Base-by-base conservation (phyloP, 163 green algal species). In the Botryococcus braunii region DNA sequence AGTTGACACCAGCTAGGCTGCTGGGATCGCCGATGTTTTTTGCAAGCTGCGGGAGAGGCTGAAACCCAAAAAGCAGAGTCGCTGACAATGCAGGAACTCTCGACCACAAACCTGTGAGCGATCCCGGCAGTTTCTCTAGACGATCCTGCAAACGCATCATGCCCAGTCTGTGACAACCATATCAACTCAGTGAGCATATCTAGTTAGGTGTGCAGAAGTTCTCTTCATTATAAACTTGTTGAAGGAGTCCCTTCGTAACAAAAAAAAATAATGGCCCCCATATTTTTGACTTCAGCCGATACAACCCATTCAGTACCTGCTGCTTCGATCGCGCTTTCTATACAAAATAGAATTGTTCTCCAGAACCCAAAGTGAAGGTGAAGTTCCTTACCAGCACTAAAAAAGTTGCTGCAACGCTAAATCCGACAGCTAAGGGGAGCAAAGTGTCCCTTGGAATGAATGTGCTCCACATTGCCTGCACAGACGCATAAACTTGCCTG, bases 31-130 rank as follows among this genome's bases (percentile, higher is more conserved):
- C 63, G 35, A 87, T 83, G 46, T 78, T 82, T 34, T 29, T 17
- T 29, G 79, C 74, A 66, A 87, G 65, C 77, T 91, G 85, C 21
- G 82, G 76, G 11, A 91, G 69, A 4, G 85, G 85, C 78, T 89
- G 86, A 56, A 88, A 81, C 77, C 83, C 84, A 68, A 93, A 92
- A 13, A 92, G 84, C 46, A 86, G 59, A 4, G 84, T 93, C 35
- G 86, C 86, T 11, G 84, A 85, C 82, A 86, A 92, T 5, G 76
- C 86, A 13, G 64, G 76, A 5, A 91, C 31, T n/a, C 52, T 35
- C 34, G 27, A 48, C 81, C 83, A 90, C 25, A 75, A 41, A 8
- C 50, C 35, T 56, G 78, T 50, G 57, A 85, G 48, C 23, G 21
- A 25, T 32, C 61, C 23, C 7, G 73, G 60, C 39, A 85, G 49